Evolutionary conservation across 2,329 filamentous ascomycete genomes (phyloP).

Genomic region (Neopestalotiopsis clavispora): DNA sequence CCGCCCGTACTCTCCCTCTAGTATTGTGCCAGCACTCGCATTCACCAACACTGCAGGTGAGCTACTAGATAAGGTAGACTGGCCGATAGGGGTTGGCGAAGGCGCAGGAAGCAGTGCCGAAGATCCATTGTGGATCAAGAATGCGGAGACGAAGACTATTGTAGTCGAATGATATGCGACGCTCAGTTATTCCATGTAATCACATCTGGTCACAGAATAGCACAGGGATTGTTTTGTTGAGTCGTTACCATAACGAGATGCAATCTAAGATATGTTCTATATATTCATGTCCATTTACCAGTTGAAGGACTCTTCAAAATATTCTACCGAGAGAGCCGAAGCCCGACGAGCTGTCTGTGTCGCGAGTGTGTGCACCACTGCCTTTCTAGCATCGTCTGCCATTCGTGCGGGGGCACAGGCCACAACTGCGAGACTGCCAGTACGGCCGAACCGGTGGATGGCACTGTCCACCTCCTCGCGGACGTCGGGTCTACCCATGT

Average conservation of each 20-base stretch:
- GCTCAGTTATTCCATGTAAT: too few relatives aligned
- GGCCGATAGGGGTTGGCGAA: not conserved
- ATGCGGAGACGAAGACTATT: not conserved
- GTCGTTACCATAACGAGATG: too few relatives aligned
- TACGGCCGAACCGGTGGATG: constrained; percentile 20
- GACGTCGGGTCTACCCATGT: constrained; percentile 39
- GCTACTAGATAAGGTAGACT: not conserved
- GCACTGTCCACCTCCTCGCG: constrained; percentile 36
- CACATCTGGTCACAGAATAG: too few relatives aligned
- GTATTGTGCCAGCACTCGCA: not conserved
- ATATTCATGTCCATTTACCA: constrained; percentile 35
- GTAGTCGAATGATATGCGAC: not conserved
- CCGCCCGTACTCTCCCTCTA: not conserved
- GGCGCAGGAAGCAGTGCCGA: not conserved
- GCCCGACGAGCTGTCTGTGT: constrained; percentile 22
- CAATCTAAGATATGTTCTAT: too few relatives aligned
- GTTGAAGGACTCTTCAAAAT: constrained; percentile 49
- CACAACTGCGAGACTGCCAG: constrained; percentile 43
- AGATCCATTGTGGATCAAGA: not conserved
- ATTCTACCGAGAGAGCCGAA: constrained; percentile 34
- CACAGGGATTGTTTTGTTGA: too few relatives aligned
- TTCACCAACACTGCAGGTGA: not conserved
- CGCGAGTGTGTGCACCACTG: constrained; percentile 38
- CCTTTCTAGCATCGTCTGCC: constrained; percentile 47
- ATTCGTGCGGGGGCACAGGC: constrained; percentile 50